phyloP scores from a whole-genome alignment of 306 rosid species.

The Prunus fruticosa region DNA sequence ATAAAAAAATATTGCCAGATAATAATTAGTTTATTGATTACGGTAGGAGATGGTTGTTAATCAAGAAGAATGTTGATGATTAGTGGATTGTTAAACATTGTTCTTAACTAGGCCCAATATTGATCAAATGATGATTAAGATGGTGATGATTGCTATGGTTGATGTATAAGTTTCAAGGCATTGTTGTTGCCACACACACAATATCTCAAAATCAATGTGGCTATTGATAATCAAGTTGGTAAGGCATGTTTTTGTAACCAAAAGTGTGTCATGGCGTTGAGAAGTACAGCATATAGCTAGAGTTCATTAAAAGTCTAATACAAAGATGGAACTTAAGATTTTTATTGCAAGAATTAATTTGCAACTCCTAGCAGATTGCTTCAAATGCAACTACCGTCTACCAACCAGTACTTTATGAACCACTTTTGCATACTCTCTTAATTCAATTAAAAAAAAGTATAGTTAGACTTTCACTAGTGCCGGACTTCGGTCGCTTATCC shows the following conservation, averaged over 20 bases:
- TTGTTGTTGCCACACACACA: neutral
- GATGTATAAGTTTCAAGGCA: neutral
- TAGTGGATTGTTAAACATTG: neutral
- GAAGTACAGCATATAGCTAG: neutral
- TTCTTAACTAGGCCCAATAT: neutral
- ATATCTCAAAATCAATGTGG: neutral
- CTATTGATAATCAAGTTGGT: neutral
- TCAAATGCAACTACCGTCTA: slow-evolving; percentile 3
- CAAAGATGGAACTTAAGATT: neutral
- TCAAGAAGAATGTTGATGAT: neutral
- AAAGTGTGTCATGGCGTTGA: neutral
- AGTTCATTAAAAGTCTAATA: neutral
- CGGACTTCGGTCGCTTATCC: too few relatives aligned
- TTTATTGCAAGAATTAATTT: neutral
- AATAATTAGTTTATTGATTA: neutral
- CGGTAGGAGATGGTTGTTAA: neutral
- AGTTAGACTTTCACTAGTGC: too few relatives aligned
- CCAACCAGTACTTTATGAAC: neutral
- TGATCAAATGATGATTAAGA: too few relatives aligned
- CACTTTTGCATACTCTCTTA: neutral
- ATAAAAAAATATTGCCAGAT: neutral
- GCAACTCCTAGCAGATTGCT: neutral
- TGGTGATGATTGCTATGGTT: neutral
- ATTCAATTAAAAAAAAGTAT: neutral
- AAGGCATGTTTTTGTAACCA: neutral